Base-by-base conservation (phyloP, 495 filamentous ascomycete species). In the Penicillium samsonianum region DNA sequence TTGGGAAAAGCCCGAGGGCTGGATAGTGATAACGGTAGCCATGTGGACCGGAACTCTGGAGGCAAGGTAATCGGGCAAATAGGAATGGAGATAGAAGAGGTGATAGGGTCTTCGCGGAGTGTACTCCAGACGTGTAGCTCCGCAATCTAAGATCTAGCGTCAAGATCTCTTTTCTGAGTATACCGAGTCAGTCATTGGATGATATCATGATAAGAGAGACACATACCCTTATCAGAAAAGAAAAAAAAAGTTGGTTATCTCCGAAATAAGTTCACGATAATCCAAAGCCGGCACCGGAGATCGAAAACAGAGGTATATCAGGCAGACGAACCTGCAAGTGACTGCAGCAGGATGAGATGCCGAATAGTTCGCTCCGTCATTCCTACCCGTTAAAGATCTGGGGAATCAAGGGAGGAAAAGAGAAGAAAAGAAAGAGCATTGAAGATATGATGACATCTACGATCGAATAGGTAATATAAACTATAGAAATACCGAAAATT, bases 11-110 rank as follows among this genome's bases (percentile, higher is more conserved):
- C 69, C 52, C 17, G 67, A 74, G 62, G 74, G 76, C 65, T 78
- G 74, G 63, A 78, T 64, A 11, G 73, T 77, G 64, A 79, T 75
- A 67, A 76, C 74, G 46, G 74, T 73, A 54, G 76, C 76, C 76
- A 77, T 52, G 22, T 37, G 30, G 48, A 50, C 28, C 30, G 31
- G 57, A 26, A 16, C 30, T 31, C 40, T 22, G 23, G 31, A 50
- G 41, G 38, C n/a, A 40, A 1, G 42, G 11, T 30, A 30, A 47
- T 47, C 45, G 26, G 25, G 16, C 44, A 47, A 47, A 47, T 47
- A 26, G 25, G 44, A 23, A 43, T 5, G 19, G 44, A 28, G 44
- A 47, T 17, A 22, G 11, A 43, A 12, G 23, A 9, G 8, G 26
- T 19, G 44, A 47, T 47, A 47, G 44, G 44, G 44, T 20, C 45